phyloP scores from a whole-genome alignment of 2,329 filamentous ascomycete species.

The Arthrocladium fulminans region DNA sequence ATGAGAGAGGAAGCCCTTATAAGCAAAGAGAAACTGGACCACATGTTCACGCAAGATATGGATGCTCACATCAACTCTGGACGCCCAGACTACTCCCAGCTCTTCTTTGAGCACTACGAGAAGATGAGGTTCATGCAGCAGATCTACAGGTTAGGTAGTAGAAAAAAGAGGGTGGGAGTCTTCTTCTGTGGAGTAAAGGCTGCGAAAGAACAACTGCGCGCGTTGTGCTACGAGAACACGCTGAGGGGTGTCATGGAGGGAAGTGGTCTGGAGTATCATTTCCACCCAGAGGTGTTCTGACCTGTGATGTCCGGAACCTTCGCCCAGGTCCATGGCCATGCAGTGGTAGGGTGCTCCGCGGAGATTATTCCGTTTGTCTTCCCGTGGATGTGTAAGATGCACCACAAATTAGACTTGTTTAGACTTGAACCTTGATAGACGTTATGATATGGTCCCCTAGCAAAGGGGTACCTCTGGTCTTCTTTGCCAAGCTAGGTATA shows the following conservation, averaged over 20 bases:
- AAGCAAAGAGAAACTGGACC: neutral
- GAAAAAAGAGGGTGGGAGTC: slow-evolving; percentile 1
- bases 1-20: neutral
- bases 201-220: neutral
- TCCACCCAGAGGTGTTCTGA: slow-evolving; percentile 5
- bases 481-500: no score
- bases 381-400: no score
- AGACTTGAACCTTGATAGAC: no score
- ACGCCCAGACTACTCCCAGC: neutral
- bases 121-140: slow-evolving; percentile 4
- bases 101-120: slow-evolving; percentile 4
- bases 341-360: no score
- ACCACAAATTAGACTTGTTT: no score
- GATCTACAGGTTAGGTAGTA: neutral
- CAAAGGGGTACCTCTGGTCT: no score
- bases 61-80: neutral
- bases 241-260: slow-evolving; percentile 4
- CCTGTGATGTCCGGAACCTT: neutral
- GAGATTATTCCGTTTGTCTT: no score
- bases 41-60: neutral
- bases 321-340: no score
- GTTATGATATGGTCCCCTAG: no score
- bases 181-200: slow-evolving; percentile 4
- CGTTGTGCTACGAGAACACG: neutral
- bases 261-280: slow-evolving; percentile 7